Percentiles rank a stretch among this genome's conserved stretches.
These are phyloP conservation scores for Neurospora terricola DNA, from an alignment of 495 filamentous ascomycete genomes.

Conservation along the genomic window DNA sequence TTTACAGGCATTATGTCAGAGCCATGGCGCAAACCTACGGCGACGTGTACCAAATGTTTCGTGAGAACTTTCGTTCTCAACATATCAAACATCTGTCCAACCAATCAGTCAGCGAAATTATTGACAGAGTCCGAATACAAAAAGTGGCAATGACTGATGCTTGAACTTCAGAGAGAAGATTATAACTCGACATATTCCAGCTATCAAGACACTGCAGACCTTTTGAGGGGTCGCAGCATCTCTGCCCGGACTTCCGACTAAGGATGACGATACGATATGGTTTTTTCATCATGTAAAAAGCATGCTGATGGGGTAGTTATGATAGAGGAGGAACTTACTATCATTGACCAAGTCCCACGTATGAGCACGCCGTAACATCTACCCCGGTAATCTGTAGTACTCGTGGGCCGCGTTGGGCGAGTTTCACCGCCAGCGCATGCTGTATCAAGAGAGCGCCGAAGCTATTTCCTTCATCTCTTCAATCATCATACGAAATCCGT, in stretches of 20 bases:
- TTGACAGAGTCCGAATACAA: not conserved
- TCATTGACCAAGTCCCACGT: not conserved
- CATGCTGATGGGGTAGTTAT: not conserved
- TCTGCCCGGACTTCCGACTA: constrained; percentile 42
- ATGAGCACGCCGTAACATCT: not conserved
- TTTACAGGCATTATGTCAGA: not conserved
- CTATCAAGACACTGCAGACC: constrained; percentile 14
- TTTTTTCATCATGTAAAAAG: constrained; percentile 44
- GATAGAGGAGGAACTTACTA: constrained; percentile 2
- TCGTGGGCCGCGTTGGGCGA: not conserved
- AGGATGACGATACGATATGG: constrained; percentile 56
- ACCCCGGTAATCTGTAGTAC: not conserved
- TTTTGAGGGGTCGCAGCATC: constrained; percentile 15
- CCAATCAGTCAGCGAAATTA: not conserved
- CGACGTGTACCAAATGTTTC: not conserved
- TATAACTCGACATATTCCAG: constrained; percentile 42
- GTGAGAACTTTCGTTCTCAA: not conserved
- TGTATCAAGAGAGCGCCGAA: not conserved
- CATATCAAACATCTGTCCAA: not conserved
- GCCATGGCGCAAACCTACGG: not conserved
- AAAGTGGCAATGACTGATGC: not conserved
- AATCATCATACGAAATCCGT: constrained; percentile 42
- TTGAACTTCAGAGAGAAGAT: constrained; percentile 53
- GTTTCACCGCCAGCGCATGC: not conserved
- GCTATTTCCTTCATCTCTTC: constrained; percentile 2